Base-by-base conservation (phyloP, 352 stramenopile genomes). In the Pythium utonaiense region DNA sequence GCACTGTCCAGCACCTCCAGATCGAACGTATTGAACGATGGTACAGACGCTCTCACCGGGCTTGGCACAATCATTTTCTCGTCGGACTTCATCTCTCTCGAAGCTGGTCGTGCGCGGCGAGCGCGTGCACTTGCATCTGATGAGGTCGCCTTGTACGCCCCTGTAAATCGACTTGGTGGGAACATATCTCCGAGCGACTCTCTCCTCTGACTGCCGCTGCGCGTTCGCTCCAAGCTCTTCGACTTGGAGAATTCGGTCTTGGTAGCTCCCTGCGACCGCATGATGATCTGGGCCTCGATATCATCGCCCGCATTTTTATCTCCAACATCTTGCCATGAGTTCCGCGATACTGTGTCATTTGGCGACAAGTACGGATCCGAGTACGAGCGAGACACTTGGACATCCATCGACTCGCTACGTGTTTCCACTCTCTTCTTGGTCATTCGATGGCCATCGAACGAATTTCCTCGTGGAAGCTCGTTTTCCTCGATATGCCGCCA, bases 311-410 rank as follows among this genome's bases (percentile, higher is more conserved):
- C 55, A 7, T 54, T 58, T 19, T 69, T 66, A n/a, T 74, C 60
- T 30, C 60, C 57, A 0, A 69, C 44, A 21, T 72, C 71, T 28
- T 77, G 57, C 66, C 68, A 73, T 13, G 70, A 63, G 6, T 52
- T 49, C 1, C 66, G 66, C n/a, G 67, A 62, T 28, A 75, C 57
- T n/a, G 68, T 62, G 17, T 72, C 67, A 2, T 67, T 71, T 0
- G 78, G 79, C 3, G 79, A 88, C 42, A 75, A 69, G 41, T 86
- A 89, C 13, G 79, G 76, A 27, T 91, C 82, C 19, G 78, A 88
- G 54, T 73, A 78, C 4, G 82, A 91, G 16, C 80, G 70, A 9
- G 34, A 77, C 13, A 89, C 55, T 1, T 72, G 64, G 1, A 69
- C 36, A 9, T 79, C 71, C 38, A 63, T 66, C 25, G 63, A 62